These are phyloP conservation scores for Hyaloscypha variabilis DNA, from an alignment of 495 filamentous ascomycete species.

Conservation along the genomic window DNA sequence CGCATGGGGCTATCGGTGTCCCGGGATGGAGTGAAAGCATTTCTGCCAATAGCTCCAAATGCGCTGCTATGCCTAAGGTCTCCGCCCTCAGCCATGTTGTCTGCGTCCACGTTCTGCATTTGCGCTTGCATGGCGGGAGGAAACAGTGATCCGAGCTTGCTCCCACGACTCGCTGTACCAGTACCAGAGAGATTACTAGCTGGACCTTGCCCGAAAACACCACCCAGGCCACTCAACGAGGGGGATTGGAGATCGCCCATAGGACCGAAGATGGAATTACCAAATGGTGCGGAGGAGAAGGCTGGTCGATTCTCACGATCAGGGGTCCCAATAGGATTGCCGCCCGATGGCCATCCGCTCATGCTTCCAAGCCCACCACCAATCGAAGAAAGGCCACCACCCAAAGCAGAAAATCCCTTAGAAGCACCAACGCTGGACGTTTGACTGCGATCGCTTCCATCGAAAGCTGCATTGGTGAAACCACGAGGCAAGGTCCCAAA, in stretches of 20 bases:
- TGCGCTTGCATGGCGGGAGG: conserved; percentile 88
- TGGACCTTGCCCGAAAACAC: conserved; percentile 56
- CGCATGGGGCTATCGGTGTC: conserved; percentile 69
- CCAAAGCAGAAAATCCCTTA: conserved; percentile 69
- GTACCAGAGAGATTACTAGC: conserved; percentile 53
- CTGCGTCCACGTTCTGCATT: conserved; percentile 65
- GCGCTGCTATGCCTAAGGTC: conserved; percentile 52
- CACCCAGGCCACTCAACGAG: conserved; percentile 49
- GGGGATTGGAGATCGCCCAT: conserved; percentile 78
- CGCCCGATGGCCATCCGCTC: conserved; percentile 65
- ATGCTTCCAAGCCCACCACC: conserved; percentile 55
- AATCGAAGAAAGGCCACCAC: conserved; percentile 63
- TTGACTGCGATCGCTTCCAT: conserved; percentile 81
- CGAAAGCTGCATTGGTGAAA: conserved; percentile 56
- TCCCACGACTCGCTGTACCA: conserved; percentile 66
- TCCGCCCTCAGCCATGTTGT: conserved; percentile 47
- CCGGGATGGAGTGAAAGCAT: conserved; percentile 49
- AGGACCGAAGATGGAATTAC: conserved; percentile 69
- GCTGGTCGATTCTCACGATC: conserved; percentile 70
- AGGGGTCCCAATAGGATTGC: conserved; percentile 69
- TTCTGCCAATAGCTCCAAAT: conserved; percentile 57
- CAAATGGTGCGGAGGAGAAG: conserved; percentile 59
- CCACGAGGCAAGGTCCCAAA: conserved; percentile 49
- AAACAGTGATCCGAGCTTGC: conserved; percentile 87
- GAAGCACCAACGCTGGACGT: conserved; percentile 78